These are phyloP conservation scores for Brasenia schreberi DNA, from an alignment of 164 flowering plant genomes.

Conservation along the genomic window DNA sequence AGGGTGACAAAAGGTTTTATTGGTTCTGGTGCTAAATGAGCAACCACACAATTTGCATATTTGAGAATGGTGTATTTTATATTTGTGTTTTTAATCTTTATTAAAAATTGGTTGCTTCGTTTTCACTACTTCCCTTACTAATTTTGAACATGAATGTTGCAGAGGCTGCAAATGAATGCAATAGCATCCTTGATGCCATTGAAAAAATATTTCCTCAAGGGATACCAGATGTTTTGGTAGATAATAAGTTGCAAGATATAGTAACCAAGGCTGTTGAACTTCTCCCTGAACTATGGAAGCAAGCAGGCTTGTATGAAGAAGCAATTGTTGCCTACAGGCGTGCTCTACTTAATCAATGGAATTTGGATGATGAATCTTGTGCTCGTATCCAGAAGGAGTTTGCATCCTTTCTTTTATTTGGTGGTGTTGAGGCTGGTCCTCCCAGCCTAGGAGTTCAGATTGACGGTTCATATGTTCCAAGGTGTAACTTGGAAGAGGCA, in stretches of 20 bases:
- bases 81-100: neutral
- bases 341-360: slow-evolving; percentile 85
- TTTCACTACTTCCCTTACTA: neutral
- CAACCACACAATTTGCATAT: too few relatives aligned
- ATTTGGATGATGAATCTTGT: slow-evolving; percentile 66
- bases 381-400: slow-evolving; percentile 80
- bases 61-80: neutral
- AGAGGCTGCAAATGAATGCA: slow-evolving; percentile 94
- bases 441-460: slow-evolving; percentile 67
- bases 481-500: slow-evolving; percentile 86
- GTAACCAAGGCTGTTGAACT: slow-evolving; percentile 90
- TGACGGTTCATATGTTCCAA: slow-evolving; percentile 75
- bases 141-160: slow-evolving; percentile 11
- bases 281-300: slow-evolving; percentile 92
- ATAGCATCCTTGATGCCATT: slow-evolving; percentile 82
- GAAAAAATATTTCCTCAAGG: slow-evolving; percentile 73
- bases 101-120: neutral
- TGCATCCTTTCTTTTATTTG: slow-evolving; percentile 67
- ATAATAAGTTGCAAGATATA: slow-evolving; percentile 73
- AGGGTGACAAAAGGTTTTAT: too few relatives aligned
- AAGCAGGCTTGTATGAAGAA: slow-evolving; percentile 59
- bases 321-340: slow-evolving; percentile 77
- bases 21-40: too few relatives aligned
- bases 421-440: slow-evolving; percentile 85
- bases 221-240: slow-evolving; percentile 56